phyloP scores from a whole-genome alignment of 2,329 filamentous ascomycete genomes.

The Colletotrichum melonis region DNA sequence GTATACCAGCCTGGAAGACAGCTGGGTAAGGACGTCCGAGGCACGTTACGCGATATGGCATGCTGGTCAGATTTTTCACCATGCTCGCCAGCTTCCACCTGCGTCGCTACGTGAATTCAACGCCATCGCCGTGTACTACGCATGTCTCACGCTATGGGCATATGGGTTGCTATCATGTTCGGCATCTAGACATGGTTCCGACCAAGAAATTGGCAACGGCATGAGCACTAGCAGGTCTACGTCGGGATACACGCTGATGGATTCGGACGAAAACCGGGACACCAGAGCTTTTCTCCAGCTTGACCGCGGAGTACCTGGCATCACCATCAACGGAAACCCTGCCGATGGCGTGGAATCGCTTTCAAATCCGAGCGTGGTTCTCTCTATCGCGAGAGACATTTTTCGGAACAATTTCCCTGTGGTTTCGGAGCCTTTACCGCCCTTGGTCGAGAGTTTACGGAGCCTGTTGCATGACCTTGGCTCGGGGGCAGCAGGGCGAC shows the following conservation, averaged over 20 bases:
- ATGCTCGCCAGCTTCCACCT: slow-evolving; percentile 33
- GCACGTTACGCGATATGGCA: slow-evolving; percentile 46
- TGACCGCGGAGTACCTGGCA: slow-evolving; percentile 27
- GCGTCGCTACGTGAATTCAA: slow-evolving; percentile 38
- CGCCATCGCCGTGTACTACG: slow-evolving; percentile 44
- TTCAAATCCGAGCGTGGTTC: slow-evolving; percentile 22
- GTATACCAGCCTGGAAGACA: slow-evolving; percentile 45
- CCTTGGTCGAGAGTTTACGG: slow-evolving; percentile 25
- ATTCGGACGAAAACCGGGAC: slow-evolving; percentile 32
- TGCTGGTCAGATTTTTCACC: slow-evolving; percentile 42
- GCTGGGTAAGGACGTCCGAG: slow-evolving; percentile 48
- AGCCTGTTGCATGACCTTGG: slow-evolving; percentile 28
- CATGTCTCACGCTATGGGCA: slow-evolving; percentile 43
- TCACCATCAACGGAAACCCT: slow-evolving; percentile 31
- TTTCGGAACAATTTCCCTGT: slow-evolving; percentile 30
- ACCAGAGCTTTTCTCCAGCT: slow-evolving; percentile 32
- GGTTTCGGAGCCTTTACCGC: slow-evolving; percentile 29
- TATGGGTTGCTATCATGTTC: slow-evolving; percentile 34
- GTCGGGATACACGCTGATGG: slow-evolving; percentile 20
- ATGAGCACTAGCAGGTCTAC: neutral
- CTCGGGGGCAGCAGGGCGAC: slow-evolving; percentile 23
- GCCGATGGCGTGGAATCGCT: slow-evolving; percentile 22
- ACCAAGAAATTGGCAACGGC: slow-evolving; percentile 1
- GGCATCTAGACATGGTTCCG: slow-evolving; percentile 12
- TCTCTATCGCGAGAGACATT: slow-evolving; percentile 23